phyloP scores from a whole-genome alignment of 2,329 filamentous ascomycete species.

The Calonectria pseudoreteaudii region DNA sequence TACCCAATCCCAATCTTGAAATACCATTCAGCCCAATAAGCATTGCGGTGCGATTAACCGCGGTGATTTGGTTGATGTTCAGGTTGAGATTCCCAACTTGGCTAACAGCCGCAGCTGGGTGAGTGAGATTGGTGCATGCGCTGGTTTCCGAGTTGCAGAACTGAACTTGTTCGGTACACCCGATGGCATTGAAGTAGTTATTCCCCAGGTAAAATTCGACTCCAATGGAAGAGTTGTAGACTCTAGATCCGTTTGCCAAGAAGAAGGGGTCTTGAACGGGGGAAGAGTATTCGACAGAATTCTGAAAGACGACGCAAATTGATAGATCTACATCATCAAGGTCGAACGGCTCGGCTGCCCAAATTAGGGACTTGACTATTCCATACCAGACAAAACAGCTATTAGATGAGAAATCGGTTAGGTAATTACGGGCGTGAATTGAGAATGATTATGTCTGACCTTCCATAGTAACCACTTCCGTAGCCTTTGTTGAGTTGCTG shows the following conservation, averaged over 20 bases:
- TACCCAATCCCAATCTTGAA: background rate
- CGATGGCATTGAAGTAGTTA: background rate
- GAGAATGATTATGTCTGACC: background rate
- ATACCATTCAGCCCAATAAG: background rate
- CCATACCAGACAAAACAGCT: background rate
- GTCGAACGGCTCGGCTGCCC: background rate
- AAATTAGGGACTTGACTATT: background rate
- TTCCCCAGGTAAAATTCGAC: background rate
- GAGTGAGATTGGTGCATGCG: background rate
- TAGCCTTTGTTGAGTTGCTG: background rate
- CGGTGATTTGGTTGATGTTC: background rate
- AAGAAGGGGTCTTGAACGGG: background rate
- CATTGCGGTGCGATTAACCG: background rate
- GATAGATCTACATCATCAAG: background rate
- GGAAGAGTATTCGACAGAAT: background rate
- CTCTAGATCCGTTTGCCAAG: background rate
- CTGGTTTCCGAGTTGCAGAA: background rate
- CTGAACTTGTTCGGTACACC: background rate
- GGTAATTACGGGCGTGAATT: background rate
- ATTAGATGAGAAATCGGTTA: background rate
- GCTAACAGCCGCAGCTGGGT: background rate
- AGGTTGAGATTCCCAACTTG: background rate
- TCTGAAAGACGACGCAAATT: background rate
- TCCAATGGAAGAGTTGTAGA: background rate
- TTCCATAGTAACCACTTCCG: background rate